Base-by-base conservation (phyloP, 768 basidiomycete species). In the Ramaria sp. region DNA sequence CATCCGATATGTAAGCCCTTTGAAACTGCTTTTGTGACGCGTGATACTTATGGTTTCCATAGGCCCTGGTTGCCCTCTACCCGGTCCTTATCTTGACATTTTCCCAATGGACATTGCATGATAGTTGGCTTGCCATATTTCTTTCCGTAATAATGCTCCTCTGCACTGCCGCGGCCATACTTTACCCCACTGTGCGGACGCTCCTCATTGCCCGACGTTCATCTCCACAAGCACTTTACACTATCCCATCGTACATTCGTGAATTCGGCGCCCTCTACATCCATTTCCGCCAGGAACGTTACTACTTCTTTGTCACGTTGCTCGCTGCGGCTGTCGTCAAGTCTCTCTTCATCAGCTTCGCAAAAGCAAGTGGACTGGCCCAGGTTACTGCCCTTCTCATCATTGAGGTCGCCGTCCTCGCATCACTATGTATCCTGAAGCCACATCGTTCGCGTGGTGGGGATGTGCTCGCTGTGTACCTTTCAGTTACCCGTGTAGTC, bases 41-140 rank as follows among this genome's bases (percentile, higher is more conserved):
- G 22, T 5, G 22, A 39, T 50, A 24, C n/a, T 46, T 1, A 54
- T 20, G 6, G 9, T 1, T 49, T 43, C 53, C n/a, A 13, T 59
- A 86, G 84, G 80, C 75, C 15, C 68, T 92, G n/a, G 68, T 89
- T 46, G 70, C 76, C 24, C 73, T 82, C 61, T 72, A 80, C 51
- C 94, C 94, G 9, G 71, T 91, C 58, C 69, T 82, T 60, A 79
- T 87, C 60, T 90, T 96, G 62, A 74, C 81, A 7, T 79, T 96
- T 65, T 92, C 86, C 68, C 93, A 97, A 68, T 97, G 93, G 90
- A 89, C 88, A 0, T 73, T 93, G 60, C 72, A 80, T 58, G 92
- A 97, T 69, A 93, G 92, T 0, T 91, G 90, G 85, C 75, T 95
- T 2, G 79, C 91, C 0, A 77, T 83, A 62, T 72, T 95, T 37